These are phyloP conservation scores for Helichrysum umbraculigerum DNA, from an alignment of 129 eudicot genomes.

Conservation along the genomic window DNA sequence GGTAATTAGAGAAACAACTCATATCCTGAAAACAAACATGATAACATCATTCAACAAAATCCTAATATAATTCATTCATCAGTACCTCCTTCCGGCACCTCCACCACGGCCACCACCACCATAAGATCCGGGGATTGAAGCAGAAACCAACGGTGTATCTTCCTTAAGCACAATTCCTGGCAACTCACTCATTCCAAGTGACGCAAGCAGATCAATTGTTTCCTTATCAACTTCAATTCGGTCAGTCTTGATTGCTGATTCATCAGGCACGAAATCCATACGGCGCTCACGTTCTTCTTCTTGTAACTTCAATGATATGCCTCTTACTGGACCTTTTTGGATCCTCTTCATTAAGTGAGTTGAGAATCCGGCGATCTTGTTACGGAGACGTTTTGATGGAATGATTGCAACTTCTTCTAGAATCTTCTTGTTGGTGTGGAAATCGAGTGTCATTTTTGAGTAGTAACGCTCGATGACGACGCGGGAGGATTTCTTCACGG, in stretches of 20 bases:
- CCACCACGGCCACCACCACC: slow-evolving; percentile 35
- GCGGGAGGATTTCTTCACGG: slow-evolving; percentile 22
- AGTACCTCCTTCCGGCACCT: slow-evolving; percentile 44
- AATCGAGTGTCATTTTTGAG: slow-evolving; percentile 27
- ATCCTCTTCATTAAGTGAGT: slow-evolving; percentile 39
- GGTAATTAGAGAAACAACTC: neutral
- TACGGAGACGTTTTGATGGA: slow-evolving; percentile 20
- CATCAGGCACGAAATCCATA: slow-evolving; percentile 56
- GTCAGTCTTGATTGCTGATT: slow-evolving; percentile 59
- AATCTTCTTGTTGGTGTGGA: slow-evolving; percentile 31
- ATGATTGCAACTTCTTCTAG: slow-evolving; percentile 27
- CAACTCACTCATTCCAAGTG: slow-evolving; percentile 56
- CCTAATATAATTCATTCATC: slow-evolving; percentile 9
- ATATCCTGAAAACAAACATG: neutral
- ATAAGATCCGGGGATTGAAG: slow-evolving; percentile 23
- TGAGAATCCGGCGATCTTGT: slow-evolving; percentile 28
- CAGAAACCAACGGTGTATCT: slow-evolving; percentile 25
- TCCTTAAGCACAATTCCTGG: slow-evolving; percentile 51
- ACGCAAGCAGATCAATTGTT: slow-evolving; percentile 51
- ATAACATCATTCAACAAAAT: slow-evolving; percentile 5
- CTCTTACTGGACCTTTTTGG: slow-evolving; percentile 30
- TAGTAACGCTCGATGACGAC: slow-evolving; percentile 27
- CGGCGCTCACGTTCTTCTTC: slow-evolving; percentile 23
- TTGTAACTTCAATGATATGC: slow-evolving; percentile 22
- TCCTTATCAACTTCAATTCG: slow-evolving; percentile 58